These are phyloP conservation scores for Urochloa ruziziensis DNA, from an alignment of 176 grass and related monocot species.

Conservation along the genomic window DNA sequence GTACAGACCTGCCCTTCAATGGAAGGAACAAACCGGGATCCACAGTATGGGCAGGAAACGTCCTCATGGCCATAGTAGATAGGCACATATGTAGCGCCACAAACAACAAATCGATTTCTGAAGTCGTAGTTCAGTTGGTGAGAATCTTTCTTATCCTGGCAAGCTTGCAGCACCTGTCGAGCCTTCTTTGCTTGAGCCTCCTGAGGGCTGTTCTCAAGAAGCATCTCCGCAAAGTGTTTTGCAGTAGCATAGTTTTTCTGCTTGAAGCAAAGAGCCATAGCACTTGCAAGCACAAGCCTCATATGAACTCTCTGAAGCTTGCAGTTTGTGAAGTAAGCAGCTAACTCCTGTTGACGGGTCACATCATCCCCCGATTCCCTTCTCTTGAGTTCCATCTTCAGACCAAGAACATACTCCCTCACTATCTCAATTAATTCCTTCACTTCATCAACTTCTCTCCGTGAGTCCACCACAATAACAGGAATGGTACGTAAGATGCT, in stretches of 20 bases:
- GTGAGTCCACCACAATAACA: constrained; percentile 78
- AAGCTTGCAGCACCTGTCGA: constrained; percentile 70
- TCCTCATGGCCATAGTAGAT: constrained; percentile 97
- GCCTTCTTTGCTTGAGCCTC: constrained; percentile 82
- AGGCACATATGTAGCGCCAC: constrained; percentile 74
- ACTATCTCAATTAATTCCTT: constrained; percentile 95
- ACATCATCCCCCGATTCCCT: constrained; percentile 70
- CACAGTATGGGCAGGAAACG: constrained; percentile 85
- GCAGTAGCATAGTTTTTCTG: constrained; percentile 73
- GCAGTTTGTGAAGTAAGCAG: constrained; percentile 98
- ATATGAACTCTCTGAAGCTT: constrained; percentile 94
- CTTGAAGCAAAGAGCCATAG: constrained; percentile 81
- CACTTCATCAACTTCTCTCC: constrained; percentile 94
- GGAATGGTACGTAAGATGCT: constrained; percentile 81
- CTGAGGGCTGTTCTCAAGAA: constrained; percentile 74
- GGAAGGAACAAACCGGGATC: constrained; percentile 58
- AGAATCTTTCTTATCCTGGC: constrained; percentile 58
- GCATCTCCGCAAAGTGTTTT: constrained; percentile 79
- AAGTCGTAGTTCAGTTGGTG: constrained; percentile 84
- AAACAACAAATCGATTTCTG: constrained; percentile 94
- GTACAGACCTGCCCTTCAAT: constrained; percentile 85
- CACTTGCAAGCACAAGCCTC: constrained; percentile 73
- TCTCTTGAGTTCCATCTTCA: constrained; percentile 87
- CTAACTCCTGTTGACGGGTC: constrained; percentile 76
- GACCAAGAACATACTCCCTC: constrained; percentile 83